These are phyloP conservation scores for Trametes hirsuta DNA, from an alignment of 1,284 basidiomycete species.

Conservation along the genomic window DNA sequence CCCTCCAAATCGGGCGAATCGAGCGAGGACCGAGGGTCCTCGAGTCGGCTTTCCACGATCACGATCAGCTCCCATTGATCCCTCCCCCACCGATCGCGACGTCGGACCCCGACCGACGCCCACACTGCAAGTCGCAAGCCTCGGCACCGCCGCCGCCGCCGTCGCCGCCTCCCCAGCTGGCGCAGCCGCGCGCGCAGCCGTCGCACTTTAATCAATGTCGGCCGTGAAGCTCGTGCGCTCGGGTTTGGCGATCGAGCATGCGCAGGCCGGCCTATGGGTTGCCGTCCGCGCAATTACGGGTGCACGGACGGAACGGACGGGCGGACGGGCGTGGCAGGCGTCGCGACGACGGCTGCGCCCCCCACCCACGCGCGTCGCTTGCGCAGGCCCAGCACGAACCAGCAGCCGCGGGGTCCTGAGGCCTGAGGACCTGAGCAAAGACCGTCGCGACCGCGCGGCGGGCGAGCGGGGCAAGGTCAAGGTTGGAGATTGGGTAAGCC, in stretches of 20 bases:
- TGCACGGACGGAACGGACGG: neutral
- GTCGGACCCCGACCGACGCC: constrained; percentile 5
- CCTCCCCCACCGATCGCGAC: constrained; percentile 8
- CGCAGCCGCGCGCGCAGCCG: neutral
- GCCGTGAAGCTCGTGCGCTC: neutral
- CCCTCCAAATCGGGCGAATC: neutral
- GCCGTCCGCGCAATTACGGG: too few relatives aligned
- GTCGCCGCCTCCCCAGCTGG: neutral
- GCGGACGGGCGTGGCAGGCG: neutral
- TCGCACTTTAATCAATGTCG: too few relatives aligned
- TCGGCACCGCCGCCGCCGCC: neutral
- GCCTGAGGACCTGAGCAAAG: neutral
- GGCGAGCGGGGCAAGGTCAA: neutral
- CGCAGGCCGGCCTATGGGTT: too few relatives aligned
- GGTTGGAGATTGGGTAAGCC: constrained; percentile 10
- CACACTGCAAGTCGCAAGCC: neutral
- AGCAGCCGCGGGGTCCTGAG: neutral
- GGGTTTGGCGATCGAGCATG: too few relatives aligned
- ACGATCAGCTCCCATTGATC: constrained; percentile 1
- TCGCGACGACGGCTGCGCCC: constrained; percentile 4
- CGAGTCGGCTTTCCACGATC: constrained; percentile 16
- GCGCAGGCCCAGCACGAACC: neutral
- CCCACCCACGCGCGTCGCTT: neutral
- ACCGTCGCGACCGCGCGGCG: neutral
- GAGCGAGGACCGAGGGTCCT: neutral